Evolutionary conservation across 768 basidiomycete genomes (phyloP), one percentile per base, ranked within the genome.

Genomic region (Podaxis sp.): DNA sequence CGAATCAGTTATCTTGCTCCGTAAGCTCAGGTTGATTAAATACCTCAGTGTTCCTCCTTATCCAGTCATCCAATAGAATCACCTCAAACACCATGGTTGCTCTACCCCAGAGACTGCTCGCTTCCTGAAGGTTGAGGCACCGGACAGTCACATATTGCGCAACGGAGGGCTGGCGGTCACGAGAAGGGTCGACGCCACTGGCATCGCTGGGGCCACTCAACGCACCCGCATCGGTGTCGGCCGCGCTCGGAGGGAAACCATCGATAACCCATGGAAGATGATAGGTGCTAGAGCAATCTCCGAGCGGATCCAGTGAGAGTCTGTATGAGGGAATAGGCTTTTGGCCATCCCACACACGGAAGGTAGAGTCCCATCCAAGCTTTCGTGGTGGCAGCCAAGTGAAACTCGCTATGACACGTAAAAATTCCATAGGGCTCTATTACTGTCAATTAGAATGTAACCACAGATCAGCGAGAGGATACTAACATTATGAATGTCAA

Each of bases 231-330:
- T 46, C 44, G 38, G 12, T 40, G 38, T 2, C 2, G 6, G 15
- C 15, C 6, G 10, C 15, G 11, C 38, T 15, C 38, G 12, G 3
- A 3, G 38, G 38, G 30, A 57, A 46, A 8, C 26, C 44, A 2
- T 44, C 44, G 44, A 57, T 48, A 26, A 57, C 56, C 56, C 56
- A 57, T 5, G 56, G 44, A 15, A 57, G 26, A 5, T 28, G 13
- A 13, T 44, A 46, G 5, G 26, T 15, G 1, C 17, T 40, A 40
- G 38, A 40, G 6, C 15, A 40, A 2, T 40, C 15, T 6, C 3
- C 10, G 10, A 57, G 44, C 7, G 7, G 3, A 15, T 46, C 44
- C 28, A 46, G 4, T 6, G 56, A 13, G 24, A 30, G 56, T 15
- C 15, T 30, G 8, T 48, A 57, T 4, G 56, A 57, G 2, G 40